Percentiles rank a stretch among this genome's conserved stretches.
Conservation (phyloP, 257 asterid species). For the Solanum pinnatisectum region DNA sequence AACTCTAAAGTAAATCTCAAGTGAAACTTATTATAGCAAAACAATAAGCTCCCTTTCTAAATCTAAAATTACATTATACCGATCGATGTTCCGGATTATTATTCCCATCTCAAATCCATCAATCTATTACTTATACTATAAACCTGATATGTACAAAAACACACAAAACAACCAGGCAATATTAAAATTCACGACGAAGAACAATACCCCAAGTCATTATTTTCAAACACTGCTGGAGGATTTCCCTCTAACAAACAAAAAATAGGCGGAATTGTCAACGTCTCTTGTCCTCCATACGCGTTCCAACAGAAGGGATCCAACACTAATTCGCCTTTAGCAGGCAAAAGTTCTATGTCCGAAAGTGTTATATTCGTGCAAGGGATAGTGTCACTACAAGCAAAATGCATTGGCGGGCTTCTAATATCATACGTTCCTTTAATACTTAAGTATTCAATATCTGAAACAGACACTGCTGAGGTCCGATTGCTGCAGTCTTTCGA, state of each 20-base stretch:
- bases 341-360: slow-evolving; percentile 50
- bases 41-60: not conserved
- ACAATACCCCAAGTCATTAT: slow-evolving; percentile 17
- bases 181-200: not conserved
- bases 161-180: not conserved
- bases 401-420: slow-evolving; percentile 48
- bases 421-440: slow-evolving; percentile 57
- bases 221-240: slow-evolving; percentile 22
- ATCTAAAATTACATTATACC: not conserved
- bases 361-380: slow-evolving; percentile 58
- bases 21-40: not conserved
- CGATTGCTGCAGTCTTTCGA: slow-evolving; percentile 24
- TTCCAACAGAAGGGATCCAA: slow-evolving; percentile 61
- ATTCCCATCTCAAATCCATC: not conserved
- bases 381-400: slow-evolving; percentile 47
- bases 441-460: slow-evolving; percentile 23
- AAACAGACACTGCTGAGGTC: slow-evolving; percentile 39
- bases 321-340: slow-evolving; percentile 34
- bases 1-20: not conserved
- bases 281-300: slow-evolving; percentile 29
- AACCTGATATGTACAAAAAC: not conserved
- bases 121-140: not conserved
- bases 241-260: slow-evolving; percentile 41
- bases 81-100: not conserved
- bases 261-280: slow-evolving; percentile 36